Conservation (phyloP, 2,329 filamentous ascomycete genomes). For the Rhinocladiella similis region DNA sequence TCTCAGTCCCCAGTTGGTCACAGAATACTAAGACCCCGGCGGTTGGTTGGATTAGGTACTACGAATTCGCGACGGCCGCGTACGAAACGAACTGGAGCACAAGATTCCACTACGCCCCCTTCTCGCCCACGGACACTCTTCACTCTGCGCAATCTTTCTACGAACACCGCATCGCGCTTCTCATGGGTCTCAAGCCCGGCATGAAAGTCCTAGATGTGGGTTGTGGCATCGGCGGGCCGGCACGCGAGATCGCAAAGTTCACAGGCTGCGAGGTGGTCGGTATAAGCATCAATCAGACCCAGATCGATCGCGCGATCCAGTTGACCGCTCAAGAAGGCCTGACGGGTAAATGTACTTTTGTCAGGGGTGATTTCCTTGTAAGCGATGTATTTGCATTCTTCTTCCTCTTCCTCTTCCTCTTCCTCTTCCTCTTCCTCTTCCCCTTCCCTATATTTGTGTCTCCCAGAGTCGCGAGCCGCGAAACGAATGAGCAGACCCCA, state of each 20-base stretch:
- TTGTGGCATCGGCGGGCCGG: slow-evolving; percentile 35
- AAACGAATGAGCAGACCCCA: not conserved
- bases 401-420: not conserved
- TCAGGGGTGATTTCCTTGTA: slow-evolving; percentile 32
- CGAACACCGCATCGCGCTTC: slow-evolving; percentile 33
- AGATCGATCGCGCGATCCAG: slow-evolving; percentile 30
- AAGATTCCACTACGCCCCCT: slow-evolving; percentile 31
- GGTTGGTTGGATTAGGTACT: slow-evolving; percentile 21
- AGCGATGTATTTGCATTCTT: not conserved
- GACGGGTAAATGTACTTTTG: slow-evolving; percentile 24
- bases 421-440: not conserved
- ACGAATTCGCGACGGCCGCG: slow-evolving; percentile 26
- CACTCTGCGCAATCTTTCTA: slow-evolving; percentile 27
- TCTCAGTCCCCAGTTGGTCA: too few species aligned
- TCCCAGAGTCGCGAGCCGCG: too few species aligned
- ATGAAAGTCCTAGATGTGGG: slow-evolving; percentile 36
- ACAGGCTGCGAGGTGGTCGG: slow-evolving; percentile 33
- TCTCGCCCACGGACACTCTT: slow-evolving; percentile 26
- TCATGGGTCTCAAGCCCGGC: slow-evolving; percentile 25
- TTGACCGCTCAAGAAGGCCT: slow-evolving; percentile 20
- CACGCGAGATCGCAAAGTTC: slow-evolving; percentile 33
- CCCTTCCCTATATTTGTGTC: too few species aligned
- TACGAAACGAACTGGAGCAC: slow-evolving; percentile 28
- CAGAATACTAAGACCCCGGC: not conserved
- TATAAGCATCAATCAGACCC: slow-evolving; percentile 33